Base-by-base conservation (phyloP, 352 stramenopile species). In the Phytophthora brassicae region DNA sequence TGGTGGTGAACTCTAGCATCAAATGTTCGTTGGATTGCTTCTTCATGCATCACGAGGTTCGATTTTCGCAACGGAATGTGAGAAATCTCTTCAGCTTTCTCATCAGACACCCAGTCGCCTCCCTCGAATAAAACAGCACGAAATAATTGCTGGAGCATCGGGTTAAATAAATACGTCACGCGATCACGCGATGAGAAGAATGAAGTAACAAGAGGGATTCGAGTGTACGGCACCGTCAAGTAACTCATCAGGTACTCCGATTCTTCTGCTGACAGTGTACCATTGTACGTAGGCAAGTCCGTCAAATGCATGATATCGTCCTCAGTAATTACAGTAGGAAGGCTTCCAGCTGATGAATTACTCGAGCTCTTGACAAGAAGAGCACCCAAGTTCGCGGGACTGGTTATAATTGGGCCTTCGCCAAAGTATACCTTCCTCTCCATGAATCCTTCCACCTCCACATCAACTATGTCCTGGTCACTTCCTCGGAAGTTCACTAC, bases 161-260 rank as follows among this genome's bases (percentile, higher is more conserved):
- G 77, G 54, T 92, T 92, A 51, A 95, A 95, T 23, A 97, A 65
- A 62, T 97, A 96, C 26, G 88, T 94, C 19, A 96, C 81, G 13
- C 89, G 84, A 49, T 97, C 89, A 39, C 89, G 74, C 12, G 86
- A 95, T 6, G 96, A 89, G 57, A 99, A 99, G 60, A 99, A 99
- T 42, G 98, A 94, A 8, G 98, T 71, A 26, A 99, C 87, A 5
- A 99, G 83, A 29, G 97, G 97, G 63, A 99, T 99, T 19, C 97
- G 73, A 26, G 98, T 92, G 65, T 99, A 99, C 26, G 97, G 97
- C 8, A 98, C 97, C 5, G 97, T 99, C 52, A 99, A 85, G 70
- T 99, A 99, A 66, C 98, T 97, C 57, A 99, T 89, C 53, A 99
- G 91, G 11, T 98, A 95, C 74, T 99, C 97, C 0, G 93, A 97